A percentile compares a stretch with the other conserved stretches of the same genome.
Evolutionary conservation across 2,329 filamentous ascomycete species (phyloP).

Genomic region (Amesomyces nigricolor): DNA sequence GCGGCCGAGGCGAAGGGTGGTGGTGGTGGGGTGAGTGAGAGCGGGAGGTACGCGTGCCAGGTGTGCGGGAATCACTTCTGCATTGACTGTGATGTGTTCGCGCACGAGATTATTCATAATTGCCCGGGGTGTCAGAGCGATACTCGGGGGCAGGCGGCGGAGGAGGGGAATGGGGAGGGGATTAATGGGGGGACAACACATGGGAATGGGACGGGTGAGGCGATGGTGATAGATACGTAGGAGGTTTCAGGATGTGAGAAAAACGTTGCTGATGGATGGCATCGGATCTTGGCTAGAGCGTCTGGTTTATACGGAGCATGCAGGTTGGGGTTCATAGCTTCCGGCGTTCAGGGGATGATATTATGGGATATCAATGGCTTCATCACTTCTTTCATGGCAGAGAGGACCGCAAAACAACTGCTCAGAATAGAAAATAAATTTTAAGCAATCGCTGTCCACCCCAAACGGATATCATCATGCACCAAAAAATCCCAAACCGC

Average conservation of each 20-base stretch:
- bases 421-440: not conserved
- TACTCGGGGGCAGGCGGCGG: conserved; percentile 28
- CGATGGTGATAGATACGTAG: conserved; percentile 42
- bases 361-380: not conserved
- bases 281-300: not conserved
- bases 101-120: conserved; percentile 91
- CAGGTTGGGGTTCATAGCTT: no score
- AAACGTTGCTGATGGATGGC: not conserved
- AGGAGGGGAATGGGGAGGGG: conserved; percentile 16
- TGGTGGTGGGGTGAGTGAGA: conserved; percentile 65
- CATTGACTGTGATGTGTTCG: conserved; percentile 95
- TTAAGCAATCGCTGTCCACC: not conserved
- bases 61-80: conserved; percentile 90
- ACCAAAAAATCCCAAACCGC: not conserved
- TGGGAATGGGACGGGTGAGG: conserved; percentile 36
- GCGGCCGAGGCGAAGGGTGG: conserved; percentile 36
- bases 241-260: not conserved
- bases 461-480: conserved; percentile 3
- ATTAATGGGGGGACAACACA: conserved; percentile 9
- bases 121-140: conserved; percentile 79
- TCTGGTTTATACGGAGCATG: not conserved
- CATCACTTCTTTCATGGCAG: no score
- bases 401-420: not conserved
- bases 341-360: not conserved
- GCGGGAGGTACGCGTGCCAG: conserved; percentile 80